Evolutionary conservation across 2,329 filamentous ascomycete species (phyloP).

Genomic region (Alternaria viburni): DNA sequence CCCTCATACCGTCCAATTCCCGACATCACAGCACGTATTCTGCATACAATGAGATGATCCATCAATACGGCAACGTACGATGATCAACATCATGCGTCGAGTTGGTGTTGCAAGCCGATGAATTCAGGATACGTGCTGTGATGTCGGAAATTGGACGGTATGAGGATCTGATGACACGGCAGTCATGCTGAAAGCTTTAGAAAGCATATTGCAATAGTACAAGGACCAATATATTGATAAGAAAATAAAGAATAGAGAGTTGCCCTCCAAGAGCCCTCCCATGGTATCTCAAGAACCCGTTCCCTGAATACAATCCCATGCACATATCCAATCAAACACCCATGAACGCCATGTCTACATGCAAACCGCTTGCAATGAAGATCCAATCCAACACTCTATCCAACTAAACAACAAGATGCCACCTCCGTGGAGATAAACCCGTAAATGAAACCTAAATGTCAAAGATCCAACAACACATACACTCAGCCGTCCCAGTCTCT

Average conservation of each 20-base stretch:
- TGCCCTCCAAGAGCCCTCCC: neutral
- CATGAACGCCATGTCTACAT: neutral
- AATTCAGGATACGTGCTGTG: neutral
- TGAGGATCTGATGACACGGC: neutral
- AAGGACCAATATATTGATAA: neutral
- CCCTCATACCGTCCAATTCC: neutral
- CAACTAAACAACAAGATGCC: neutral
- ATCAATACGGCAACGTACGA: no score
- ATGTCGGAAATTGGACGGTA: neutral
- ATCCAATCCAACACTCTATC: neutral
- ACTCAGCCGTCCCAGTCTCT: neutral
- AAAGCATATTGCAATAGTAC: neutral
- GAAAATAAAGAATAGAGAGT: neutral
- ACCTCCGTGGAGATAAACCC: neutral
- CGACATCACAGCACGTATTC: neutral
- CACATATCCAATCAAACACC: neutral
- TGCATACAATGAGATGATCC: neutral
- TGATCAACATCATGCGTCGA: neutral
- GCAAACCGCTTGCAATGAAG: neutral
- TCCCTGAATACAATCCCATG: neutral
- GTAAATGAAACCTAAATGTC: neutral
- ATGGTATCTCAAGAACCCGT: neutral
- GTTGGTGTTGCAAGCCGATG: neutral
- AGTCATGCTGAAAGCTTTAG: neutral
- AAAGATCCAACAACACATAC: neutral